Evolutionary conservation across 768 basidiomycete genomes (phyloP).

Genomic region (Phlebiopsis flavidoalba): DNA sequence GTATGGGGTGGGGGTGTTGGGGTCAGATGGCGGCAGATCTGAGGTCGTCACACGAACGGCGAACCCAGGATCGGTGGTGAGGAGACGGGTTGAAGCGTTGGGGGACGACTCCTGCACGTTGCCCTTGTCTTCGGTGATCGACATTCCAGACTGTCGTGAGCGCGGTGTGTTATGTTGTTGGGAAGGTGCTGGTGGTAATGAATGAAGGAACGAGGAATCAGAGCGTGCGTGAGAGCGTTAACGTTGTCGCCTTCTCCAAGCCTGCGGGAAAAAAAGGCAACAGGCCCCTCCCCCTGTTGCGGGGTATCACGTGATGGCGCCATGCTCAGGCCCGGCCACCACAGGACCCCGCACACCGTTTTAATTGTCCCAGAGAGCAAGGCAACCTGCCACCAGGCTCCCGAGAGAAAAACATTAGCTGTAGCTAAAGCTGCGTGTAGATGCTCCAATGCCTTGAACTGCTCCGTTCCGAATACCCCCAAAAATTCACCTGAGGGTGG

Average conservation of each 20-base stretch:
- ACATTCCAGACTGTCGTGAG: background rate
- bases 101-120: conserved; percentile 12
- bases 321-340: background rate
- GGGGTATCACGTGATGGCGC: background rate
- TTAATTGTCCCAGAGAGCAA: background rate
- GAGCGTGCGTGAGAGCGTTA: too few relatives aligned
- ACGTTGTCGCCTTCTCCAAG: too few relatives aligned
- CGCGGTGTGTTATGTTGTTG: background rate
- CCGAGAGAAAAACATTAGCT: too few relatives aligned
- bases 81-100: conserved; percentile 29
- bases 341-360: background rate
- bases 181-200: background rate
- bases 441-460: too few relatives aligned
- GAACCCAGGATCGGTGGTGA: conserved; percentile 29
- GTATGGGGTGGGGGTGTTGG: too few relatives aligned
- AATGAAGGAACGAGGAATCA: background rate
- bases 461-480: too few relatives aligned
- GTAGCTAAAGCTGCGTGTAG: too few relatives aligned
- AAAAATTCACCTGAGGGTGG: too few relatives aligned
- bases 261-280: background rate
- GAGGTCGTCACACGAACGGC: conserved; percentile 26
- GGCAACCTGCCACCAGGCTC: background rate
- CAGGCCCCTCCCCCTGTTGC: background rate
- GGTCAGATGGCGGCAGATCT: conserved; percentile 20
- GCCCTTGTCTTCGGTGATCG: background rate